phyloP scores from a whole-genome alignment of 2,329 filamentous ascomycete species.

The Aulographum hederae region DNA sequence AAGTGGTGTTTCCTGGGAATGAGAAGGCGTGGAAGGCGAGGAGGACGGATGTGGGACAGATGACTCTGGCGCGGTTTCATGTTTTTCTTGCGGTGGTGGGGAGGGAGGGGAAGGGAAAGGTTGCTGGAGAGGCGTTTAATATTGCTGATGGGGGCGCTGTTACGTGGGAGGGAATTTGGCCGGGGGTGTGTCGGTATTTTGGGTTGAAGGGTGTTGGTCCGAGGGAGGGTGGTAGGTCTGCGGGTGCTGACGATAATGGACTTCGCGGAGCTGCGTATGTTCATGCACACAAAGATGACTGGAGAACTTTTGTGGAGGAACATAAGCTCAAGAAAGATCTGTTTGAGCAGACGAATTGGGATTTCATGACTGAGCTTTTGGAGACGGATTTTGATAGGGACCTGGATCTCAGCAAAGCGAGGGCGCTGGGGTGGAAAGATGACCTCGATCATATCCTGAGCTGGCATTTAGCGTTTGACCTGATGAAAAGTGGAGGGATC shows the following conservation, averaged over 20 bases:
- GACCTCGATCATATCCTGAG: neutral
- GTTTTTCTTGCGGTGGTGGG: too few relatives aligned
- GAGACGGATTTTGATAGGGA: constrained; percentile 18
- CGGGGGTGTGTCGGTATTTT: constrained; percentile 13
- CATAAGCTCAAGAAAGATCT: constrained; percentile 1
- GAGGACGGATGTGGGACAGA: constrained; percentile 20
- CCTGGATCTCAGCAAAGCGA: neutral
- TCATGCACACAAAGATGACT: neutral
- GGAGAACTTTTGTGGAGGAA: neutral
- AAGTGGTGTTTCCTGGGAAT: constrained; percentile 19
- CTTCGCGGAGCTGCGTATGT: neutral
- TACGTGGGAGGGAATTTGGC: constrained; percentile 12
- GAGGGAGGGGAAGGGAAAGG: too few relatives aligned
- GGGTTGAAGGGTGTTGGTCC: constrained; percentile 12
- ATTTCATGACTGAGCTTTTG: constrained; percentile 9
- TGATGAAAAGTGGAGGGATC: neutral
- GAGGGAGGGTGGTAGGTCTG: neutral
- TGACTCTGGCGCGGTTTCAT: constrained; percentile 7
- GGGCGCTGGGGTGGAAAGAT: neutral
- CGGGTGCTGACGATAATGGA: neutral
- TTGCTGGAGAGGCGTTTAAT: constrained; percentile 13
- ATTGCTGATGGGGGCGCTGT: constrained; percentile 10
- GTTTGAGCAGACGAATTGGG: neutral
- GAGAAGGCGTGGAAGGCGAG: constrained; percentile 15
- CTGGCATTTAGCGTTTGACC: neutral